phyloP scores from a whole-genome alignment of 768 basidiomycete genomes.

The Tylopilus intermedius region DNA sequence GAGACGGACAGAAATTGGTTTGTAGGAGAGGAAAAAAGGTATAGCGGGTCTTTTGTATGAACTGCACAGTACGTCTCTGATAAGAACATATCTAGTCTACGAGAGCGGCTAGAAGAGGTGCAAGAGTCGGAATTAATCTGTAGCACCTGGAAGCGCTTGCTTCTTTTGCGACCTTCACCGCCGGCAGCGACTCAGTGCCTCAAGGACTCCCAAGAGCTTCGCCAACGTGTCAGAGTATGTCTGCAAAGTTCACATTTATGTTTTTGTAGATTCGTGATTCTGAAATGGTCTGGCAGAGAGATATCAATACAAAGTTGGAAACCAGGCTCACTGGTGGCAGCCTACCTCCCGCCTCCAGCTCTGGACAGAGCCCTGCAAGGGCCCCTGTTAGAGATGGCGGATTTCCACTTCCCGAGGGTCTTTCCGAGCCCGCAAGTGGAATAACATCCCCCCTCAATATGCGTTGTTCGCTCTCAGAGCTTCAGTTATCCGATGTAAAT shows the following conservation, averaged over 20 bases:
- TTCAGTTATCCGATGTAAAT: neutral
- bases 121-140: neutral
- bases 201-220: constrained; percentile 4
- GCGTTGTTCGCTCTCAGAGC: neutral
- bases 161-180: constrained; percentile 8
- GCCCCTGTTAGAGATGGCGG: neutral
- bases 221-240: constrained; percentile 4
- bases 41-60: neutral
- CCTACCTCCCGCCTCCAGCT: neutral
- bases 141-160: neutral
- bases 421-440: neutral
- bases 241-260: neutral
- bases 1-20: constrained; percentile 1
- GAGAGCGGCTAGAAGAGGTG: neutral
- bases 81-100: constrained; percentile 1
- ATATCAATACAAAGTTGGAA: constrained; percentile 1
- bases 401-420: neutral
- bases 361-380: neutral
- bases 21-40: constrained; percentile 7
- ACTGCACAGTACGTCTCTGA: neutral
- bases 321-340: neutral
- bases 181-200: neutral
- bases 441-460: neutral
- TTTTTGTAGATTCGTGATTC: neutral
- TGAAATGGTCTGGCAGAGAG: constrained; percentile 1